These are phyloP conservation scores for Neltuma alba DNA, from an alignment of 306 rosid species.

Conservation along the genomic window DNA sequence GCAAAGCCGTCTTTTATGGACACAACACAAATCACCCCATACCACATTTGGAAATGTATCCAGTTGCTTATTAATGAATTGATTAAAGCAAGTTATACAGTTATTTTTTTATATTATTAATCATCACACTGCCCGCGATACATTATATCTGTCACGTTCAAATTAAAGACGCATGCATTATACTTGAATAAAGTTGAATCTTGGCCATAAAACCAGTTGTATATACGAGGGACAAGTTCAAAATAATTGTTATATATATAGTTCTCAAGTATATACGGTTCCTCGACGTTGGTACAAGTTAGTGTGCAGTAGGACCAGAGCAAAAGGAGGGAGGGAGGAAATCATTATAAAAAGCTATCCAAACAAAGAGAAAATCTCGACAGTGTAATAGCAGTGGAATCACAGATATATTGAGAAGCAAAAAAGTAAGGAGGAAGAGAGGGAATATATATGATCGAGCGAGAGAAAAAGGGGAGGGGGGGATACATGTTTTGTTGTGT, in stretches of 20 bases:
- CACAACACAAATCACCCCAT: neutral
- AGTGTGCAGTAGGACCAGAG: slow-evolving; percentile 6
- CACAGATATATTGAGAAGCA: slow-evolving; percentile 2
- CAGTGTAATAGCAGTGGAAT: slow-evolving; percentile 33
- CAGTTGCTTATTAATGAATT: neutral
- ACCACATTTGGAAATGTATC: neutral
- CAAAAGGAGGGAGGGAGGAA: slow-evolving; percentile 8
- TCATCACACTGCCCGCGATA: neutral
- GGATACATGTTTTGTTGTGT: slow-evolving; percentile 29
- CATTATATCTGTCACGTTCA: neutral
- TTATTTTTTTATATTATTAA: neutral
- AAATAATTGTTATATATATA: neutral
- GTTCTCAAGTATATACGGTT: neutral
- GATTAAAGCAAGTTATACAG: neutral
- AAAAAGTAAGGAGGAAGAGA: neutral
- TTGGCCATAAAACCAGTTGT: neutral
- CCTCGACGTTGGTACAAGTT: neutral
- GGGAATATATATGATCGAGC: neutral
- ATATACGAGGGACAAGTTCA: neutral
- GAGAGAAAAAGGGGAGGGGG: neutral
- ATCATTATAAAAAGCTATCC: slow-evolving; percentile 28
- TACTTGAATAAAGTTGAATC: neutral
- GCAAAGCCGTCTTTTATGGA: neutral
- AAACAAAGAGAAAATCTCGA: slow-evolving; percentile 11
- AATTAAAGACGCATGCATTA: neutral